Evolutionary conservation across 2,329 filamentous ascomycete species (phyloP), one percentile per base, ranked within the genome.

Genomic region (Verticillium longisporum): DNA sequence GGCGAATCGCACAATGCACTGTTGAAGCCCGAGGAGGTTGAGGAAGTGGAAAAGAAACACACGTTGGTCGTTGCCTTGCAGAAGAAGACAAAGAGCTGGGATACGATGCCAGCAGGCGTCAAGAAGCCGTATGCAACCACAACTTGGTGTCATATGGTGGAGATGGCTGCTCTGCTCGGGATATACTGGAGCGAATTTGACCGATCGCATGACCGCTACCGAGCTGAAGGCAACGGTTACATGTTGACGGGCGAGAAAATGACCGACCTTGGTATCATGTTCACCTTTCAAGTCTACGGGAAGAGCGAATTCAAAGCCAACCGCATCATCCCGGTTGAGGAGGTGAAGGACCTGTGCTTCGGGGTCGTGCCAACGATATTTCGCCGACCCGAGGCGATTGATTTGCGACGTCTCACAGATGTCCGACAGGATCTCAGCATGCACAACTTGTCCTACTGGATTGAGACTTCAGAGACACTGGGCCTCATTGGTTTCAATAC

Each of bases 101-200:
- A 83, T 63, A 81, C 75, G 1, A 83, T 83, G 79, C 81, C 81
- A 1, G 60, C 72, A 1, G 72, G 73, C 36, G 68, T 83, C 57
- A 75, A 73, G 38, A 79, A 79, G 38, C 81, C 81, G 0, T 83
- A 82, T 57, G 81, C 80, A 2, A 83, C 79, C 0, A 83, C 78
- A 0, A 80, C 81, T n/a, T 81, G 84, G 62, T 83, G 78, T 60
- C 82, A 84, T 64, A 69, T 84, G 3, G 70, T 85, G 34, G 82
- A 84, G 72, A 79, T 84, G 62, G 75, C 81, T 32, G 80, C 80
- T 4, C 78, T 80, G 61, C 71, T 85, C 15, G 82, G 83, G 7
- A 75, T 86, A 7, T 78, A 86, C 69, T 86, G 83, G 83, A 83
- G 81, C 63, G 80, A 82, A 60, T 86, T 86, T 64, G 80, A 85